Evolutionary conservation across 2,329 filamentous ascomycete species (phyloP).

Genomic region (Capronia epimyces): DNA sequence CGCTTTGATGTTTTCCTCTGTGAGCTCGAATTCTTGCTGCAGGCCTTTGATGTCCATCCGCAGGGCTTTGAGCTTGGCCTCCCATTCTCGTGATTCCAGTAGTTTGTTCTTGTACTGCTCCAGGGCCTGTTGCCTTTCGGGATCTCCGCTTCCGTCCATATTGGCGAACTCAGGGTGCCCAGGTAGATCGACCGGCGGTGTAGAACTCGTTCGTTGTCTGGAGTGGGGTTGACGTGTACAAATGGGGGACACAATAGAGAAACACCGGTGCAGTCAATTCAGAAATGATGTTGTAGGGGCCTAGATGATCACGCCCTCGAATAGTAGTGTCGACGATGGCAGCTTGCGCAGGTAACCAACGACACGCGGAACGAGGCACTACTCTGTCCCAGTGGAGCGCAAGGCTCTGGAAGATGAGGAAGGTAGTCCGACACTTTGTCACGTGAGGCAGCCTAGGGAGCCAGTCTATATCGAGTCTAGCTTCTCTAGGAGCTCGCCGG

Average conservation of each 20-base stretch:
- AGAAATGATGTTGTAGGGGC: background rate
- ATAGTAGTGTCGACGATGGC: background rate
- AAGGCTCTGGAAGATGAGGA: background rate
- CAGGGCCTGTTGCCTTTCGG: slow-evolving; percentile 62
- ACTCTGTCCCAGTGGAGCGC: no score
- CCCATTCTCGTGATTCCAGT: slow-evolving; percentile 96
- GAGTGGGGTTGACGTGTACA: background rate
- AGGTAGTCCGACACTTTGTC: slow-evolving; percentile 13
- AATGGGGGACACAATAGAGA: background rate
- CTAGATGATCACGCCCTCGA: background rate
- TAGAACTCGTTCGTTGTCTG: background rate
- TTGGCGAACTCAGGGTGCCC: slow-evolving; percentile 1
- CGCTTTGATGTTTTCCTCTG: slow-evolving; percentile 99
- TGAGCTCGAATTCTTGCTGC: slow-evolving; percentile 91
- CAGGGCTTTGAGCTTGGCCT: slow-evolving; percentile 90
- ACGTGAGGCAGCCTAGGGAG: slow-evolving; percentile 4
- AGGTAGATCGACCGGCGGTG: background rate
- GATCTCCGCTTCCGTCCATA: slow-evolving; percentile 40
- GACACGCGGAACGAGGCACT: slow-evolving; percentile 15
- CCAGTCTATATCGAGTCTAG: background rate
- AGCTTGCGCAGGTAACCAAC: slow-evolving; percentile 24
- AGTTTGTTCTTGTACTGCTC: slow-evolving; percentile 73
- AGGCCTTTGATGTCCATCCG: slow-evolving; percentile 93
- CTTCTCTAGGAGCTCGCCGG: background rate
- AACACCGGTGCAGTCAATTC: background rate